A percentile compares a stretch with the other conserved stretches of the same genome.
Conservation (phyloP, 1,139 yeast genomes). For the Candida dubliniensis region DNA sequence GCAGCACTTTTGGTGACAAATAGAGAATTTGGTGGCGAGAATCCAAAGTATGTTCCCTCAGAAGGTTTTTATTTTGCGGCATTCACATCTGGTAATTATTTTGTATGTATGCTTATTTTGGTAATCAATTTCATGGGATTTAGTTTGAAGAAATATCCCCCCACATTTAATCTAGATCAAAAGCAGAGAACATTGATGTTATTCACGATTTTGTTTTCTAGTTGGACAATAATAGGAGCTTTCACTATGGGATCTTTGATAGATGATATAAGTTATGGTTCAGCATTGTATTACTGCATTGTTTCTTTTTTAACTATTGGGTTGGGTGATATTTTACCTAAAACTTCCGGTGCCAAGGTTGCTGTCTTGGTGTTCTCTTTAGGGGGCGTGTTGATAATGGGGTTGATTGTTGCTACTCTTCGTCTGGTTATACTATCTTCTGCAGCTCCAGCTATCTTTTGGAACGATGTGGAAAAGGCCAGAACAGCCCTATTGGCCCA, state of each 20-base stretch:
- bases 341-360: constrained; percentile 51
- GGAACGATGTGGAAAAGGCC: constrained; percentile 56
- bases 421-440: constrained; percentile 61
- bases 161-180: constrained; percentile 62
- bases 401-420: constrained; percentile 69
- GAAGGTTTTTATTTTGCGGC: constrained; percentile 81
- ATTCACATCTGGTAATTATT: constrained; percentile 61
- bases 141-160: constrained; percentile 57
- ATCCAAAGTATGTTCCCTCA: constrained; percentile 30
- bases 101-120: constrained; percentile 52
- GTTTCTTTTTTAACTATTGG: constrained; percentile 80
- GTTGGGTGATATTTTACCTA: constrained; percentile 69
- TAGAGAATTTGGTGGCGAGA: constrained; percentile 16
- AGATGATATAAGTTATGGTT: constrained; percentile 49
- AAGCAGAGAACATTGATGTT: constrained; percentile 72
- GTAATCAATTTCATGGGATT: constrained; percentile 63
- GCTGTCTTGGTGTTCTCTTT: constrained; percentile 62
- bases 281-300: constrained; percentile 66
- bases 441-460: constrained; percentile 60
- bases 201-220: constrained; percentile 61
- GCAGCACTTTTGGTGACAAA: constrained; percentile 43
- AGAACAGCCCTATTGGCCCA: constrained; percentile 20
- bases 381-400: constrained; percentile 69
- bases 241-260: constrained; percentile 41
- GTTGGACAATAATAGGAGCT: constrained; percentile 74